These are phyloP conservation scores for Remersonia thermophila DNA, from an alignment of 2,329 filamentous ascomycete genomes.

Conservation along the genomic window DNA sequence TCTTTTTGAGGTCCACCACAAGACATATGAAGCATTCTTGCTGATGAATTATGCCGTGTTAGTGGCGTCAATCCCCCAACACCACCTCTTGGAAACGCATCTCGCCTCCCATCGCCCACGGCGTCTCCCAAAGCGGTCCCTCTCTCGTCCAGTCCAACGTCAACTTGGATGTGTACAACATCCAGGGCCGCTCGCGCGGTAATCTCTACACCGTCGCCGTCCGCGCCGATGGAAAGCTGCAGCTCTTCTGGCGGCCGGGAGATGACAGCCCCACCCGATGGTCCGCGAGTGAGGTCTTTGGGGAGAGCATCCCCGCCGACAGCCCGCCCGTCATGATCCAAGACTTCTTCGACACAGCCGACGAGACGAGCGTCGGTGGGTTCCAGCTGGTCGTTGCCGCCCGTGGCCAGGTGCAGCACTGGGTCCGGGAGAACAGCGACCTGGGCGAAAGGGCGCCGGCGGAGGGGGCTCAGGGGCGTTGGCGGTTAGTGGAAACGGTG, in stretches of 20 bases:
- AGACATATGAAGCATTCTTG: too few relatives aligned
- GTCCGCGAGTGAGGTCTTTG: constrained; percentile 11
- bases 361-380: constrained; percentile 9
- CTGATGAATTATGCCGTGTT: too few relatives aligned
- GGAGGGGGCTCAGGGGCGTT: constrained; percentile 4
- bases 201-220: constrained; percentile 13
- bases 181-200: constrained; percentile 3
- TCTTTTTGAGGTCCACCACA: too few relatives aligned
- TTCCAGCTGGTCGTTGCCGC: constrained; percentile 12
- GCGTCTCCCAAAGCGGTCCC: constrained; percentile 12
- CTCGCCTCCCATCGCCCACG: constrained; percentile 4
- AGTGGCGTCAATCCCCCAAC: constrained; percentile 5
- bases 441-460: neutral
- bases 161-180: constrained; percentile 8
- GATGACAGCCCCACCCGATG: constrained; percentile 3
- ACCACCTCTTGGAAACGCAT: constrained; percentile 5
- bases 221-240: constrained; percentile 9
- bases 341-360: constrained; percentile 9
- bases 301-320: constrained; percentile 2
- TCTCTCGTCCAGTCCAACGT: constrained; percentile 14
- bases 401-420: constrained; percentile 13
- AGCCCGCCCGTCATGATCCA: constrained; percentile 15
- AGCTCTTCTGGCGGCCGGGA: constrained; percentile 13
- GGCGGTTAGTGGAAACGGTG: constrained; percentile 7
- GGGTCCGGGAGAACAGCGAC: constrained; percentile 6